Evolutionary conservation across 306 rosid genomes (phyloP).

Genomic region (Sicyos baderoa): DNA sequence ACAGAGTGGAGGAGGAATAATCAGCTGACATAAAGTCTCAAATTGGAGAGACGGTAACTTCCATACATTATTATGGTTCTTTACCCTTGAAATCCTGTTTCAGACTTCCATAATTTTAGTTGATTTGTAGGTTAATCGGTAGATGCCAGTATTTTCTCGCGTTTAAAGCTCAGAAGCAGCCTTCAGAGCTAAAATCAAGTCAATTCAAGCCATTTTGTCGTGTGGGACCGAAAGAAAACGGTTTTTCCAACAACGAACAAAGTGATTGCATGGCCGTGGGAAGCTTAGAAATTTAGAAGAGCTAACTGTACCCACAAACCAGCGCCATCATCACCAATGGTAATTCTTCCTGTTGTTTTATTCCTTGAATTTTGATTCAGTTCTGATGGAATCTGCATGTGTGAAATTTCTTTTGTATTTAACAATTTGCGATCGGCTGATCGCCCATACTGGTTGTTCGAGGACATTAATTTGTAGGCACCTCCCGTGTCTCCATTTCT

Average conservation of each 20-base stretch:
- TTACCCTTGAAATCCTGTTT: slow-evolving; percentile 4
- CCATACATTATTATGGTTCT: not conserved
- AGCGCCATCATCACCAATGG: slow-evolving; percentile 98
- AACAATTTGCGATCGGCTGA: not conserved
- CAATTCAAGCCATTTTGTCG: not conserved
- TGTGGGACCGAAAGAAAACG: not conserved
- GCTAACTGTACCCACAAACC: slow-evolving; percentile 30
- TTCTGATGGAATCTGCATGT: not conserved
- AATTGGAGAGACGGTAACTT: not conserved
- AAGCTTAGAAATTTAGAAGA: slow-evolving; percentile 5
- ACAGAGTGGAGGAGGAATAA: not conserved
- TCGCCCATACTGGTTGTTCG: too few species aligned
- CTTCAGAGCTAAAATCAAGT: slow-evolving; percentile 3
- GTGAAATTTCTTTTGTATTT: not conserved
- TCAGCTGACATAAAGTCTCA: not conserved
- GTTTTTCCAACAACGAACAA: not conserved
- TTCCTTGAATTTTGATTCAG: not conserved
- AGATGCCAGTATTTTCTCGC: not conserved
- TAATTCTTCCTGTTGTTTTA: slow-evolving; percentile 18
- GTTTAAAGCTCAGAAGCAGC: slow-evolving; percentile 1
- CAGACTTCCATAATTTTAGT: not conserved
- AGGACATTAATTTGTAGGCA: too few species aligned
- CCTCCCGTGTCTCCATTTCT: too few species aligned
- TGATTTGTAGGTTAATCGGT: not conserved
- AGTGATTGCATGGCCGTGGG: slow-evolving; percentile 7